A percentile compares a stretch with the other conserved stretches of the same genome.
Evolutionary conservation across 495 filamentous ascomycete genomes (phyloP).

Genomic region (Xylaria venustula): DNA sequence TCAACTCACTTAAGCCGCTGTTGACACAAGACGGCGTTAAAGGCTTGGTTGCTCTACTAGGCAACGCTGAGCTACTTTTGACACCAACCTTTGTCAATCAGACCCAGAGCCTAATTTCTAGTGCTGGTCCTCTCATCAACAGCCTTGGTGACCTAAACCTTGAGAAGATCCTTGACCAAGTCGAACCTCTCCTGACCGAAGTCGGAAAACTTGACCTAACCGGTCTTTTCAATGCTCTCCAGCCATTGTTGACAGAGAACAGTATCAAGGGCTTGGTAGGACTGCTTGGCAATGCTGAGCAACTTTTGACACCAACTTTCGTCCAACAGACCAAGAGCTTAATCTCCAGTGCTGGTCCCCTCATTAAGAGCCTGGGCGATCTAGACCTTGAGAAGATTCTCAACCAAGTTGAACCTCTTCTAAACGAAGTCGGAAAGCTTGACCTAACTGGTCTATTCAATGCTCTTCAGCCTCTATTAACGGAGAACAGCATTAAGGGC

Average conservation of each 20-base stretch:
- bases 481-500: conserved; percentile 25
- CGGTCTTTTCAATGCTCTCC: too few species aligned
- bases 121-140: too few species aligned
- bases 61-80: too few species aligned
- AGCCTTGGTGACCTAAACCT: too few species aligned
- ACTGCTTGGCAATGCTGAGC: conserved; percentile 33
- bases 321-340: conserved; percentile 43
- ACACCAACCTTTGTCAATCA: too few species aligned
- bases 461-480: conserved; percentile 29
- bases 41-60: conserved; percentile 31
- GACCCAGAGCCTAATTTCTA: too few species aligned
- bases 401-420: conserved; percentile 25
- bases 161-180: too few species aligned
- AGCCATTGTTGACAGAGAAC: too few species aligned
- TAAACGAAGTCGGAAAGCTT: conserved; percentile 30
- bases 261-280: too few species aligned
- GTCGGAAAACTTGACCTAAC: too few species aligned
- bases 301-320: conserved; percentile 32
- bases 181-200: too few species aligned
- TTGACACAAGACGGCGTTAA: conserved; percentile 36
- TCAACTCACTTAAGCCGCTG: conserved; percentile 34
- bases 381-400: conserved; percentile 33
- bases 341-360: conserved; percentile 36
- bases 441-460: conserved; percentile 30
- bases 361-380: conserved; percentile 46